Evolutionary conservation across 2,329 filamentous ascomycete genomes (phyloP), one percentile per base, ranked within the genome.

Genomic region (Diaporthe helianthi): DNA sequence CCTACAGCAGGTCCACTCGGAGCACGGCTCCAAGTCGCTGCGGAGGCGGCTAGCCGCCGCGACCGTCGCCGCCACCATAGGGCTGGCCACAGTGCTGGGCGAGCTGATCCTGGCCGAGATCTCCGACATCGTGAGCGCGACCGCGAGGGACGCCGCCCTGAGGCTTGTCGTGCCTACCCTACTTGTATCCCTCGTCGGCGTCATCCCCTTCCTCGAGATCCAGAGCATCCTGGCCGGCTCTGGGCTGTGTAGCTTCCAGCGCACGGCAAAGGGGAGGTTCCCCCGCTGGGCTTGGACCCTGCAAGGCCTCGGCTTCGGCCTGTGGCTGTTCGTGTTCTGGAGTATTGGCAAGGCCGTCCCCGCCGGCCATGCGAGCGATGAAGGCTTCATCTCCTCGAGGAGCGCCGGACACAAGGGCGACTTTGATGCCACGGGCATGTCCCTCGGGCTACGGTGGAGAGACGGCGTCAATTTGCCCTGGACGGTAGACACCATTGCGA

Each of bases 61-160:
- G 69, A 89, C 92, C 1, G 97, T 97, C 78, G 90, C 92, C 8
- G 86, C 89, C 1, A 97, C 92, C 12, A 87, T 96, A 44, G 93
- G 89, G 1, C 84, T 97, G 10, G 91, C 93, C 7, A 87, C 91
- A 46, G 92, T 95, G 1, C 83, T 97, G 54, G 93, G 90, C 3
- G 90, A 94, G 79, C 81, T 97, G 73, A 92, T 97, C 54, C 85
- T 97, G 10, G 93, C 92, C 74, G 93, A 97, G 79, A 93, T 97
- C 52, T 89, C 92, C 31, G 92, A 93, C 75, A 85, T 91, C 6
- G 85, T 93, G n/a, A 86, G 90, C 72, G 85, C 89, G 8, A 83
- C 83, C 38, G 92, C 92, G 15, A 85, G 93, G 70, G 87, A 86
- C 26, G 77, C 91, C 33, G 92, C 91, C 26, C 83, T 97, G 73